phyloP scores from a whole-genome alignment of 2,329 filamentous ascomycete genomes.

The Calonectria crousiana region DNA sequence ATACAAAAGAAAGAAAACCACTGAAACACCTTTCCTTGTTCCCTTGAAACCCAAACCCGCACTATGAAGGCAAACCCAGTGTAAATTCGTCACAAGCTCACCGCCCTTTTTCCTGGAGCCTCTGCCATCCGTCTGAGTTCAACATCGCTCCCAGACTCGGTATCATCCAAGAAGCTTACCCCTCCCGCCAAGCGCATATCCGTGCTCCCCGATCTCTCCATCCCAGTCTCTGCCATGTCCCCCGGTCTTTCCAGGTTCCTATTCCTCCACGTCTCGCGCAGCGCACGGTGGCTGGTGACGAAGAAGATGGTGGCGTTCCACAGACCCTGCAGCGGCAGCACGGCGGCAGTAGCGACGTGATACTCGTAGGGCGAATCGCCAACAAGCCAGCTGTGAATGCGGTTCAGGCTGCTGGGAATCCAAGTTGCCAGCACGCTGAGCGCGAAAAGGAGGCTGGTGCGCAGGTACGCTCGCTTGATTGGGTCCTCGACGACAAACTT shows the following conservation, averaged over 20 bases:
- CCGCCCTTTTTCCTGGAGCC: slow-evolving; percentile 40
- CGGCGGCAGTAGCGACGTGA: slow-evolving; percentile 76
- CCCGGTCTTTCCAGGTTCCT: slow-evolving; percentile 11
- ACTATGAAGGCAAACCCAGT: neutral
- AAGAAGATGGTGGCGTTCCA: slow-evolving; percentile 87
- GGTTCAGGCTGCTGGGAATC: slow-evolving; percentile 78
- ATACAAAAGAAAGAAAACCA: neutral
- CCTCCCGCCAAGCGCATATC: slow-evolving; percentile 28
- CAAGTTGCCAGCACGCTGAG: slow-evolving; percentile 72
- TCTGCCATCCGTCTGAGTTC: slow-evolving; percentile 47
- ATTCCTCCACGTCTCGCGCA: slow-evolving; percentile 29
- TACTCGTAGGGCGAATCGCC: slow-evolving; percentile 70
- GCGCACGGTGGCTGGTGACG: slow-evolving; percentile 66
- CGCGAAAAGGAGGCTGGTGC: slow-evolving; percentile 72
- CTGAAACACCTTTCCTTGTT: neutral
- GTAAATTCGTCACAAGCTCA: slow-evolving; percentile 31
- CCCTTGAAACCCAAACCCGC: neutral
- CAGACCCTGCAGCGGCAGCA: slow-evolving; percentile 82
- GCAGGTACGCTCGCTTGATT: slow-evolving; percentile 71
- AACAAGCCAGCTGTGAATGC: slow-evolving; percentile 75
- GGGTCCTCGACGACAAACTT: slow-evolving; percentile 61
- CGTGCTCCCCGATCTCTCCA: slow-evolving; percentile 2
- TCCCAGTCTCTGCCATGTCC: slow-evolving; percentile 28
- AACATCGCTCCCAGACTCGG: slow-evolving; percentile 50
- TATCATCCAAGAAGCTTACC: slow-evolving; percentile 46